These are phyloP conservation scores for Beta macrorhiza DNA, from an alignment of 179 eudicot species.

Conservation along the genomic window DNA sequence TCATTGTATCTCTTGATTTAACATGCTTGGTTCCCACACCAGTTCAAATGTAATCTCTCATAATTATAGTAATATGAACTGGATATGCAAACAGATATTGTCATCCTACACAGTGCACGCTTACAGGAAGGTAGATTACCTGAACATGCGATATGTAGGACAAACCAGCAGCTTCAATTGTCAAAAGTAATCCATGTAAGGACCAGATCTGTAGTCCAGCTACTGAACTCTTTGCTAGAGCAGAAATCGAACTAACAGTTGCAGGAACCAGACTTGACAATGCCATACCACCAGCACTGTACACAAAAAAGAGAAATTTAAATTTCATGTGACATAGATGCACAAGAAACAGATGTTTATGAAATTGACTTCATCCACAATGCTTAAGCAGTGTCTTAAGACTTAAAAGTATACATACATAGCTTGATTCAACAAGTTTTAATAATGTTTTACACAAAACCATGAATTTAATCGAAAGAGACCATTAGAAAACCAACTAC, in stretches of 20 bases:
- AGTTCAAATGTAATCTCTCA: not conserved
- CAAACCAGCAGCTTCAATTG: slow-evolving; percentile 95
- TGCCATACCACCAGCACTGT: slow-evolving; percentile 99
- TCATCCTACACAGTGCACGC: not conserved
- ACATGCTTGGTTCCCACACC: not conserved
- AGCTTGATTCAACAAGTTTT: not conserved
- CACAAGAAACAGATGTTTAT: not conserved
- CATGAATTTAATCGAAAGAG: not conserved
- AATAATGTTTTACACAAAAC: not conserved
- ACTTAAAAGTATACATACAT: not conserved
- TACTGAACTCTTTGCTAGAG: slow-evolving; percentile 74
- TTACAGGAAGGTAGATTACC: slow-evolving; percentile 43
- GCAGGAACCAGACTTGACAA: slow-evolving; percentile 90
- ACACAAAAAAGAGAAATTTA: slow-evolving; percentile 31
- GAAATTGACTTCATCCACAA: not conserved
- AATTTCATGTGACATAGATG: slow-evolving; percentile 7
- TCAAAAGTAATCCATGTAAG: slow-evolving; percentile 90
- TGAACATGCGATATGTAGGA: slow-evolving; percentile 91
- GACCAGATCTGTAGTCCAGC: slow-evolving; percentile 85
- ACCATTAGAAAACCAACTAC: not conserved
- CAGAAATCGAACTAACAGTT: slow-evolving; percentile 79
- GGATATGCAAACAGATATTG: not conserved
- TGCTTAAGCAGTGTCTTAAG: not conserved
- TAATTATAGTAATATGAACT: slow-evolving; percentile 6
- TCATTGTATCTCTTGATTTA: not conserved